Evolutionary conservation across 2,329 filamentous ascomycete species (phyloP).

Genomic region (Niveomyces coronatus): DNA sequence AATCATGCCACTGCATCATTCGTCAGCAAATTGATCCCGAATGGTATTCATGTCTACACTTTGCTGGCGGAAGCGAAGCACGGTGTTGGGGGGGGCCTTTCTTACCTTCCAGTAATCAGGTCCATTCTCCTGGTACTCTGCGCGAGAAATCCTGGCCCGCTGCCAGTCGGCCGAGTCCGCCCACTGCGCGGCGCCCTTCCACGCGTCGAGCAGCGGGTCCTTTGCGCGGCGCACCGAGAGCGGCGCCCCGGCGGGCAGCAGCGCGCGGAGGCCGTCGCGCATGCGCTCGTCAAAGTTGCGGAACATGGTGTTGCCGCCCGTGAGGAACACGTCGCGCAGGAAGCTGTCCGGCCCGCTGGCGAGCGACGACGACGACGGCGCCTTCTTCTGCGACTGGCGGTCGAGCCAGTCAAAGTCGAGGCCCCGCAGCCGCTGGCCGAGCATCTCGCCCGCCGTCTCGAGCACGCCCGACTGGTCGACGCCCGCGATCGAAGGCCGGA

Average conservation of each 20-base stretch:
- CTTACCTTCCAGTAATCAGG: conserved; percentile 81
- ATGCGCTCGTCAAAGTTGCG: conserved; percentile 77
- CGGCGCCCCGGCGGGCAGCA: conserved; percentile 58
- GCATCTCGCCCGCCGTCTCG: conserved; percentile 83
- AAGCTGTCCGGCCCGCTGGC: conserved; percentile 50
- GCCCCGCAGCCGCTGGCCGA: conserved; percentile 66
- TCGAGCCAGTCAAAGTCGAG: no score
- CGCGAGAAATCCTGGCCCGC: conserved; percentile 58
- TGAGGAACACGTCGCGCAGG: conserved; percentile 81
- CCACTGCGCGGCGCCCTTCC: conserved; percentile 88
- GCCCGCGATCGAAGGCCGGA: conserved; percentile 84
- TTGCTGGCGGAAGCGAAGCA: background rate
- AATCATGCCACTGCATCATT: background rate
- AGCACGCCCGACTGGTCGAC: conserved; percentile 88
- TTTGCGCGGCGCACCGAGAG: conserved; percentile 63
- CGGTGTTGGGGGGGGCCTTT: conserved; percentile 11
- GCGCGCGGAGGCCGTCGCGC: conserved; percentile 57
- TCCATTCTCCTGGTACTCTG: conserved; percentile 88
- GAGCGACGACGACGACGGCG: no score
- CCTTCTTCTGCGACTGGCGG: no score
- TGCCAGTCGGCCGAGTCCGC: conserved; percentile 51
- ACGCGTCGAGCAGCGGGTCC: conserved; percentile 77
- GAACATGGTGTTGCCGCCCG: conserved; percentile 86
- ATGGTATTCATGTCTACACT: no score
- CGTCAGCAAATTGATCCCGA: no score